Evolutionary conservation across 2,329 filamentous ascomycete species (phyloP).

Genomic region (Phyllosticta capitalensis): DNA sequence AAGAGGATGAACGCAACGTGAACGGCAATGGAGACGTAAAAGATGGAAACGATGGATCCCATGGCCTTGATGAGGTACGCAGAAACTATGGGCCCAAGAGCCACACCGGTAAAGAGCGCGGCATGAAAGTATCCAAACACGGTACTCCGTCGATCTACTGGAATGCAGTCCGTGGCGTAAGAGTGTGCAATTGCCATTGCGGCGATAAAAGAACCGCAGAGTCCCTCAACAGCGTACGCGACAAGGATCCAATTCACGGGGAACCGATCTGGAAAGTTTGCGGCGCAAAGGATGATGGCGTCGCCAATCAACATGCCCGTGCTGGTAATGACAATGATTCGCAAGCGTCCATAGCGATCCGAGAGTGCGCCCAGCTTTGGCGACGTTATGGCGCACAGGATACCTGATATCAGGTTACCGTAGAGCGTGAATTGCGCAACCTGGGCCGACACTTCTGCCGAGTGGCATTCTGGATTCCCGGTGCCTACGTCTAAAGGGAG

Average conservation of each 20-base stretch:
- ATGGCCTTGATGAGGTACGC: slow-evolving; percentile 71
- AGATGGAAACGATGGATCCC: slow-evolving; percentile 67
- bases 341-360: slow-evolving; percentile 74
- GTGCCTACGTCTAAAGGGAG: slow-evolving; percentile 56
- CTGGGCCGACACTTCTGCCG: slow-evolving; percentile 65
- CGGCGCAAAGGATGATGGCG: slow-evolving; percentile 67
- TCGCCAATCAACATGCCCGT: slow-evolving; percentile 67
- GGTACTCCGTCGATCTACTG: slow-evolving; percentile 68
- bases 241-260: slow-evolving; percentile 72
- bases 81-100: slow-evolving; percentile 72
- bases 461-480: slow-evolving; percentile 71
- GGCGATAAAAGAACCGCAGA: slow-evolving; percentile 81
- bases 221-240: slow-evolving; percentile 68
- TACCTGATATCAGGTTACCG: slow-evolving; percentile 62
- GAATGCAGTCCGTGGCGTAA: slow-evolving; percentile 82
- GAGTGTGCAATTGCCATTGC: slow-evolving; percentile 71
- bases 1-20: slow-evolving; percentile 67
- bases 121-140: slow-evolving; percentile 86
- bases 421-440: slow-evolving; percentile 72
- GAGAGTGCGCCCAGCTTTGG: slow-evolving; percentile 79
- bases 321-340: slow-evolving; percentile 62
- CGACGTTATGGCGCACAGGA: slow-evolving; percentile 69
- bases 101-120: slow-evolving; percentile 80
- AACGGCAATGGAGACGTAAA: slow-evolving; percentile 68
- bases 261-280: slow-evolving; percentile 60